A percentile compares a stretch with the other conserved stretches of the same genome.
These are phyloP conservation scores for Albophoma yamanashiensis DNA, from an alignment of 2,329 filamentous ascomycete genomes.

Conservation along the genomic window DNA sequence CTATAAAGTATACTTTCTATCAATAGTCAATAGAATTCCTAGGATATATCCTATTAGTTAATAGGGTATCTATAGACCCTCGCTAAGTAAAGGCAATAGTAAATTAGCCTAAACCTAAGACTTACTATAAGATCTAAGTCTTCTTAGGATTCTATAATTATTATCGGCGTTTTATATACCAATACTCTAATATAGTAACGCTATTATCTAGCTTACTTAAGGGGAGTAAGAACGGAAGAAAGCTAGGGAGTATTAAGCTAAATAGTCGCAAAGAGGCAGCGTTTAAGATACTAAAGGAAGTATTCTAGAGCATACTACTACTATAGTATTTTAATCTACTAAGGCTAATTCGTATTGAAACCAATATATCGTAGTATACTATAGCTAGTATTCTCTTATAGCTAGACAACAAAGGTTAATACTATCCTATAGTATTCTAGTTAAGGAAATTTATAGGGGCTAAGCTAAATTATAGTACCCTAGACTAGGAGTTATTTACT, in stretches of 20 bases:
- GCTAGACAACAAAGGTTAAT: background rate
- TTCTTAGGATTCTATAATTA: background rate
- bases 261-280: background rate
- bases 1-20: background rate
- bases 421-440: background rate
- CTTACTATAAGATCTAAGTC: background rate
- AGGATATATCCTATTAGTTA: background rate
- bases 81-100: background rate
- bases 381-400: background rate
- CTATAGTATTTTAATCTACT: background rate
- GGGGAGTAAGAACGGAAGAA: background rate
- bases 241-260: background rate
- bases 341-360: background rate
- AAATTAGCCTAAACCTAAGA: background rate
- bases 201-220: background rate
- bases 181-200: background rate
- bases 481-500: background rate
- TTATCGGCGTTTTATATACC: background rate
- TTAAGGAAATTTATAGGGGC: background rate
- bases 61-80: background rate
- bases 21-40: background rate
- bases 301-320: background rate
- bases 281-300: background rate
- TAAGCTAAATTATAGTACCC: background rate
- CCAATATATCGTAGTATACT: background rate